Base-by-base conservation (phyloP, 257 asterid genomes). In the Nicotiana benthamiana region DNA sequence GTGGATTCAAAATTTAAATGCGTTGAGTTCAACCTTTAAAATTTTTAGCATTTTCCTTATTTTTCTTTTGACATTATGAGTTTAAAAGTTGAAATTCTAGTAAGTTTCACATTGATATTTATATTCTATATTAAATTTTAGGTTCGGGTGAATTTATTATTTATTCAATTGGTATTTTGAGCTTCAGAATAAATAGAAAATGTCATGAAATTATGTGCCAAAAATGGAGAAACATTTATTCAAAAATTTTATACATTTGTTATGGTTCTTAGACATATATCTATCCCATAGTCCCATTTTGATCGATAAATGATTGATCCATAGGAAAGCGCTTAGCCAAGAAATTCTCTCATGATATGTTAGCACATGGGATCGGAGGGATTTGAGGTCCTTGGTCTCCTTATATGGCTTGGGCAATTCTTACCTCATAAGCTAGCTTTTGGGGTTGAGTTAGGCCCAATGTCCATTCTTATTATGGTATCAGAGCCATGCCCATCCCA, bases 331-430 rank as follows among this genome's bases (percentile, higher is more conserved):
- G 60, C 36, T 22, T 72, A 6, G 60, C 77, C 20, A 72, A 22
- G 77, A 46, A 72, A 72, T 46, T 43, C 12, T 46, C 36, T 46
- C 59, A 22, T 46, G 18, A 46, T 46, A 72, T 46, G 22, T 68
- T 36, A 46, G 36, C 34, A 72, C 77, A 72, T 72, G 77, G 59
- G 48, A n/a, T n/a, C n/a, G n/a, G n/a, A n/a, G n/a, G n/a, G n/a
- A n/a, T n/a, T n/a, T n/a, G n/a, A n/a, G n/a, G n/a, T n/a, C n/a
- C n/a, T n/a, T n/a, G n/a, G n/a, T n/a, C n/a, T n/a, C n/a, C n/a
- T n/a, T n/a, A n/a, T n/a, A n/a, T n/a, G n/a, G n/a, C n/a, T n/a
- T n/a, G n/a, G n/a, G n/a, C n/a, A n/a, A n/a, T n/a, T n/a, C n/a
- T n/a, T n/a, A n/a, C n/a, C n/a, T n/a, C n/a, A n/a, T n/a, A n/a